A percentile compares a stretch with the other conserved stretches of the same genome.
phyloP scores from a whole-genome alignment of 192 early-diverging fungal species.

The Diversispora epigaea region DNA sequence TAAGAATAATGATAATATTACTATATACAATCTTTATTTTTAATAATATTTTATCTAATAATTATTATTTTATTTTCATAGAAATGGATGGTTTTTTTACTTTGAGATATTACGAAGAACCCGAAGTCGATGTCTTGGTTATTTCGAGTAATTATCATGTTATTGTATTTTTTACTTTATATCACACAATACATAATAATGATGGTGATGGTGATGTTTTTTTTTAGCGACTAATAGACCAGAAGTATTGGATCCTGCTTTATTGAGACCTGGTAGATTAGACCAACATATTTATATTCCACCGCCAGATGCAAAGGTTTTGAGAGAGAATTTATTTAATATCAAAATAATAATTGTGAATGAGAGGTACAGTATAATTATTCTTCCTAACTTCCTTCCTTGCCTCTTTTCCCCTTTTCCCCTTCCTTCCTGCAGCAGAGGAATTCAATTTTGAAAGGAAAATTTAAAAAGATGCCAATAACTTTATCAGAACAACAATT shows the following conservation, averaged over 20 bases:
- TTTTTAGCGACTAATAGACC: constrained; percentile 72
- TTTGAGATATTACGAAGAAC: constrained; percentile 28
- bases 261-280: constrained; percentile 82
- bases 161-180: not conserved
- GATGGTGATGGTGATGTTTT: not conserved
- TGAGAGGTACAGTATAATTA: not conserved
- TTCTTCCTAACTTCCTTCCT: not conserved
- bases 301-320: constrained; percentile 56
- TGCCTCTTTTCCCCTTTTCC: not conserved
- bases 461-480: constrained; percentile 55
- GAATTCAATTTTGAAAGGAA: constrained; percentile 54
- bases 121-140: constrained; percentile 61
- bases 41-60: not conserved
- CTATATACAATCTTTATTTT: not conserved
- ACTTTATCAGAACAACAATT: constrained; percentile 48
- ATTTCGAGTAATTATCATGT: constrained; percentile 56
- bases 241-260: constrained; percentile 72
- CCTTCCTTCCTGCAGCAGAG: constrained; percentile 47
- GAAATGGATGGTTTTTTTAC: constrained; percentile 79
- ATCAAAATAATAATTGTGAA: not conserved
- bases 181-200: not conserved
- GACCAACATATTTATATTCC: constrained; percentile 74
- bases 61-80: constrained; percentile 29
- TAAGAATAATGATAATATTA: constrained; percentile 26
- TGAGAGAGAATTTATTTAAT: not conserved